phyloP scores from a whole-genome alignment of 2,329 filamentous ascomycete genomes.

The Penicillium psychrosexuale region DNA sequence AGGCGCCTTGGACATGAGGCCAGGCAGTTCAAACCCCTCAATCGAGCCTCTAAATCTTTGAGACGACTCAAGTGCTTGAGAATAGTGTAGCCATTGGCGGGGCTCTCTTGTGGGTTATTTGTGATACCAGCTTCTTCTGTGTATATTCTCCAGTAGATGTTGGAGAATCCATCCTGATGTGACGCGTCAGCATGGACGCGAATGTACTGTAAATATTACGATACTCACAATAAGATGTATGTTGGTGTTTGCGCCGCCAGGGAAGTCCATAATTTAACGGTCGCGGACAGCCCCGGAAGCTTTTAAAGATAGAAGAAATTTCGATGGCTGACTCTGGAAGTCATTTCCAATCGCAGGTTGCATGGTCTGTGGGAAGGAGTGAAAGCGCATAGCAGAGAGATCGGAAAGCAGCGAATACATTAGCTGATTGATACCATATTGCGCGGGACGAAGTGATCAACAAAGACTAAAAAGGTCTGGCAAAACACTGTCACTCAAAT shows the following conservation, averaged over 20 bases:
- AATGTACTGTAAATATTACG: neutral
- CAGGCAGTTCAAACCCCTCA: slow-evolving; percentile 38
- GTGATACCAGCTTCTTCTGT: slow-evolving; percentile 36
- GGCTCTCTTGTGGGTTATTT: slow-evolving; percentile 31
- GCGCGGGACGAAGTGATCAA: slow-evolving; percentile 6
- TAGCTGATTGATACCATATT: slow-evolving; percentile 15
- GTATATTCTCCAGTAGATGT: slow-evolving; percentile 44
- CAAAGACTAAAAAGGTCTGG: slow-evolving; percentile 3
- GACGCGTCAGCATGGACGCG: slow-evolving; percentile 20
- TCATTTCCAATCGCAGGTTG: slow-evolving; percentile 34
- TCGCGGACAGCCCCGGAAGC: slow-evolving; percentile 27
- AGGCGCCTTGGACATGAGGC: slow-evolving; percentile 39
- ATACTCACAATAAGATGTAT: slow-evolving; percentile 42
- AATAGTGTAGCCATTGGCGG: slow-evolving; percentile 37
- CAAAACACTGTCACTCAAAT: slow-evolving; percentile 8
- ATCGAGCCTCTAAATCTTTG: slow-evolving; percentile 37
- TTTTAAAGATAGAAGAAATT: slow-evolving; percentile 28
- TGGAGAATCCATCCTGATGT: slow-evolving; percentile 42
- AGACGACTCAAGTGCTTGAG: slow-evolving; percentile 40
- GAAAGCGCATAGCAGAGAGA: slow-evolving; percentile 16
- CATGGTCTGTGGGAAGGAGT: slow-evolving; percentile 20
- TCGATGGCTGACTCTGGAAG: slow-evolving; percentile 23
- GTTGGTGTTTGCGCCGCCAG: slow-evolving; percentile 42
- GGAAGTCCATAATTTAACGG: slow-evolving; percentile 44
- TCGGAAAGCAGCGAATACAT: slow-evolving; percentile 21